Conservation (phyloP, 2,329 filamentous ascomycete species). For the Metarhizium humberi region DNA sequence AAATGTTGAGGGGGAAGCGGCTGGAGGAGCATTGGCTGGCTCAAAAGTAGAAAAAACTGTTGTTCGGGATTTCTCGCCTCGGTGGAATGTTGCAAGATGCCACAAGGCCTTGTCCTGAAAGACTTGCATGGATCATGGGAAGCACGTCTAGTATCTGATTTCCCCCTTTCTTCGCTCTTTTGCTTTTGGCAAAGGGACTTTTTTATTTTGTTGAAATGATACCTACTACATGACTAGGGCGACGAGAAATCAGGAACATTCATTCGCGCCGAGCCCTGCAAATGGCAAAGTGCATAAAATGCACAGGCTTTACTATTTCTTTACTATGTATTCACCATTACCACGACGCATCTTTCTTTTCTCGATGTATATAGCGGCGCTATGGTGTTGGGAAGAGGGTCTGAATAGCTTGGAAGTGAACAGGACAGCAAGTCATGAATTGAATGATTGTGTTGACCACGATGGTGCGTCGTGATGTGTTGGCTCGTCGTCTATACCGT, state of each 20-base stretch:
- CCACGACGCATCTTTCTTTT: background rate
- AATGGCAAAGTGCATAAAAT: background rate
- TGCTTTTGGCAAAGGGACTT: background rate
- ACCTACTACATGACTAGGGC: background rate
- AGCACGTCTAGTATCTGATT: background rate
- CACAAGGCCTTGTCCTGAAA: background rate
- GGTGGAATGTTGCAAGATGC: background rate
- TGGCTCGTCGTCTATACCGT: too few species aligned
- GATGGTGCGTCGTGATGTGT: background rate
- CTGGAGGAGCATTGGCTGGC: background rate
- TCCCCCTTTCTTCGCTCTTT: background rate
- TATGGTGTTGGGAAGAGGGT: background rate
- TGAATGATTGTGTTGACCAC: background rate
- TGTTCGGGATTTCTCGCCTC: background rate
- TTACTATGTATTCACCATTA: background rate
- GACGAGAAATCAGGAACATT: background rate
- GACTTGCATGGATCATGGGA: background rate
- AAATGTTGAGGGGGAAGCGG: background rate
- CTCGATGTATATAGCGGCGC: background rate
- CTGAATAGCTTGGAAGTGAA: background rate
- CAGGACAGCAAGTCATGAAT: background rate
- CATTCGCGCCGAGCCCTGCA: background rate
- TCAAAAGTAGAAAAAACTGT: too few species aligned
- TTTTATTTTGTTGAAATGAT: background rate
- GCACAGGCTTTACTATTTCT: background rate